Base-by-base conservation (phyloP, 192 early-diverging fungal species). In the Linderina pennispora region DNA sequence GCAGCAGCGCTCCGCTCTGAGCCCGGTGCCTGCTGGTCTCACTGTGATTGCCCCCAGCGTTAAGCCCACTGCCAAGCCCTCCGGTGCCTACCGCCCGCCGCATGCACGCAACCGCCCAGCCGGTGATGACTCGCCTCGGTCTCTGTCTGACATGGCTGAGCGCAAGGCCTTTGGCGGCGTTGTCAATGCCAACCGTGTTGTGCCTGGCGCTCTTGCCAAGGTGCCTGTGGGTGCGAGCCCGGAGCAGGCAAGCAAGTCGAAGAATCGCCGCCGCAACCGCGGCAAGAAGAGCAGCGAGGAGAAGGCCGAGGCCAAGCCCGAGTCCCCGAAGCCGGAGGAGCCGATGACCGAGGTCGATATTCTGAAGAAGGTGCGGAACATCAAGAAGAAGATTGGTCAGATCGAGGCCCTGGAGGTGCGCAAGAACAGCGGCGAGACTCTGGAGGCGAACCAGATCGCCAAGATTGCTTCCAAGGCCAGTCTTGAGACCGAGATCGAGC, bases 371-470 rank as follows among this genome's bases (percentile, higher is more conserved):
- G 75, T 92, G 48, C 83, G 91, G 37, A 78, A 74, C 23, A 61
- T 97, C 15, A 83, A 88, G 41, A 99, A 96, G 75, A 99, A 97
- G 67, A 58, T 97, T 38, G 82, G 83, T 51, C 87, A 91, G 67
- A 97, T 99, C 63, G 74, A 73, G 25, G 87, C 87, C 35, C 77
- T 99, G 33, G 91, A 87, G 55, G 80, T 81, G 32, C 85, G 81
- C 50, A 77, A 83, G 53, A 75, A 74, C 18, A 77, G 74, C 13
- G 94, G 94, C 21, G 88, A 89, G 39, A 70, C 57, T 14, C 69
- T 99, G 6, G 92, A 93, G 66, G 67, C 81, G 19, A 70, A 70
- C 55, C 66, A 70, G 60, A 45, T 58, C 9, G 26, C 50, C 38
- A 70, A 70, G 44, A 53, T 70, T 14, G 60, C 52, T 2, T 32